Base-by-base conservation (phyloP, 2,329 filamentous ascomycete species). In the Aspergillus phoenicis region DNA sequence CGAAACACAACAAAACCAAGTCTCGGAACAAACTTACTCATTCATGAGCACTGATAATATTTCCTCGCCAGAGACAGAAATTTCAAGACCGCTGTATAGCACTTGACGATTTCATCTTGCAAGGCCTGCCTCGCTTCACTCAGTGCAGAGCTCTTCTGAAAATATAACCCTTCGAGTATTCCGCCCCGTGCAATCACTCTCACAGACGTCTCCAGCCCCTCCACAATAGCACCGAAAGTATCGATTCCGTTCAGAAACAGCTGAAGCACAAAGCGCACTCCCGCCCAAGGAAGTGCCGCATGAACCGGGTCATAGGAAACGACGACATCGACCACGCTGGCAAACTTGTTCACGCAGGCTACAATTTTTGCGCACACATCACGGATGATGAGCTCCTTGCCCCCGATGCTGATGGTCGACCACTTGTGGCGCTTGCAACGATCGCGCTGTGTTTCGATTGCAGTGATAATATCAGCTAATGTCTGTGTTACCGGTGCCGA, bases 281-380 rank as follows among this genome's bases (percentile, higher is more conserved):
- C 54, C 2, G 54, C 54, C 54, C 54, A 57, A 6, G 54, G 54
- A 4, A 57, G 22, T 11, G 54, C 24, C 4, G 54, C 54, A 49
- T 57, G 54, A 1, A 39, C 41, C 1, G 54, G 54, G 48, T 57
- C 54, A 49, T 48, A 57, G 8, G 45, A 45, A 28, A 57, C 30
- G 5, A 33, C 54, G 5, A 57, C 20, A 38, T 57, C 43, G 5
- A 28, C 45, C 11, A 57, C 15, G 6, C 49, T 17, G 11, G 38
- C 48, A 20, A 57, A 57, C 15, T 11, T 43, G 39, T 20, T 43
- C 17, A 43, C 39, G 17, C 39, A 43, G n/a, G n/a, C 39, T 17
- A 11, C 39, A 20, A 43, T 43, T 13, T 43, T 43, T 4, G 39
- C 39, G 13, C 39, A 43, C 7, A 43, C 39, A 43, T 43, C 39